A percentile compares a stretch with the other conserved stretches of the same genome.
phyloP scores from a whole-genome alignment of 768 basidiomycete species.

The Fistulinella prunicolor region DNA sequence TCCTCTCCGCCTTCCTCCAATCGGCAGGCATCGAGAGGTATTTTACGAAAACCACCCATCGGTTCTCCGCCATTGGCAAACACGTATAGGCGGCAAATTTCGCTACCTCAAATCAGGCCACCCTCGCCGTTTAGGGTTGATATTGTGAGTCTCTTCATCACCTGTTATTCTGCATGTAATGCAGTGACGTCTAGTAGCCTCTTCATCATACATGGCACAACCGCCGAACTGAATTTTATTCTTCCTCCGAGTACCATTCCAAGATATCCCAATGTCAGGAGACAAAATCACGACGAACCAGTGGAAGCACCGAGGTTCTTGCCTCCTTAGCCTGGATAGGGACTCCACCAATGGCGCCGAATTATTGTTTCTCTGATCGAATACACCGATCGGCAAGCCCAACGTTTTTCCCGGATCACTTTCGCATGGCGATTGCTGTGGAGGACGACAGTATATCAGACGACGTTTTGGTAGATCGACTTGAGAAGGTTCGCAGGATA shows the following conservation, averaged over 20 bases:
- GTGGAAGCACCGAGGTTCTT: slow-evolving; percentile 24
- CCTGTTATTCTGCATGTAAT: neutral
- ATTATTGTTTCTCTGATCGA: neutral
- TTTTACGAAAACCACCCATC: slow-evolving; percentile 5
- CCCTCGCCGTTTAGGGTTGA: slow-evolving; percentile 27
- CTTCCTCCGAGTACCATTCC: neutral
- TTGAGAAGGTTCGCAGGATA: slow-evolving; percentile 43
- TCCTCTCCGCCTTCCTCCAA: slow-evolving; percentile 1
- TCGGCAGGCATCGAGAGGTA: neutral
- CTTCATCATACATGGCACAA: slow-evolving; percentile 31
- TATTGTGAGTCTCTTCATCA: slow-evolving; percentile 18
- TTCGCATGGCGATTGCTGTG: slow-evolving; percentile 44
- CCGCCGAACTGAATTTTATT: slow-evolving; percentile 19
- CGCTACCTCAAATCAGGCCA: slow-evolving; percentile 22
- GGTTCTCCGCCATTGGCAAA: neutral
- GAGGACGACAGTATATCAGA: slow-evolving; percentile 50
- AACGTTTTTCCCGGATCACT: slow-evolving; percentile 1
- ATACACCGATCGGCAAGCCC: neutral
- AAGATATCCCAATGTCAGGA: neutral
- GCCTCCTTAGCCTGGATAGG: slow-evolving; percentile 37
- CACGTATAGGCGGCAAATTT: neutral
- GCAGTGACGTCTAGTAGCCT: slow-evolving; percentile 22
- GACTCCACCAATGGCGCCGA: slow-evolving; percentile 1
- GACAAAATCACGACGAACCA: slow-evolving; percentile 5
- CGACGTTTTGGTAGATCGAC: slow-evolving; percentile 45